Conservation (phyloP, 2,329 filamentous ascomycete genomes). For the Microcera coccophila region DNA sequence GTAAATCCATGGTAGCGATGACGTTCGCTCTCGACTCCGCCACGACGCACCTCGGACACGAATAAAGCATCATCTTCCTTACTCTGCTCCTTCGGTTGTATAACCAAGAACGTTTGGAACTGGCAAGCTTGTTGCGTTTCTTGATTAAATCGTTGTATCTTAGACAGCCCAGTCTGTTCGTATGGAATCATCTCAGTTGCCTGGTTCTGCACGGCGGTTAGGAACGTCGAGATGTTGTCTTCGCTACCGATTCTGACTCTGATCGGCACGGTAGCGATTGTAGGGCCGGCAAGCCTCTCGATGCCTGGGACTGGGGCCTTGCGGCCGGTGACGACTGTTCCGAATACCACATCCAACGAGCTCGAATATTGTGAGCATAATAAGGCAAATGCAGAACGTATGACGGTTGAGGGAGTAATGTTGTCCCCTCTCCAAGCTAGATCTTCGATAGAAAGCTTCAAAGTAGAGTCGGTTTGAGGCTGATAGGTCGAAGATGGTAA, state of each 20-base stretch:
- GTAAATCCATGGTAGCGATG: background rate
- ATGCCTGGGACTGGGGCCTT: slow-evolving; percentile 17
- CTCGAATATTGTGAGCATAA: no score
- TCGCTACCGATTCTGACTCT: slow-evolving; percentile 22
- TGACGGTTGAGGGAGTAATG: no score
- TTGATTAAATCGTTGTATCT: slow-evolving; percentile 18
- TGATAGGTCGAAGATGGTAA: no score
- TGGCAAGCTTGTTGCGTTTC: slow-evolving; percentile 1
- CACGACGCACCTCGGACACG: no score
- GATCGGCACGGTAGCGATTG: slow-evolving; percentile 21
- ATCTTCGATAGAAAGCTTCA: no score
- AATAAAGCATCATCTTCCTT: no score
- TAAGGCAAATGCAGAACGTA: no score
- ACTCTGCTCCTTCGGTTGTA: slow-evolving; percentile 12
- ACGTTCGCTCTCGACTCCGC: slow-evolving; percentile 20
- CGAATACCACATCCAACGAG: no score
- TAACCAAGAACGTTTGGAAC: slow-evolving; percentile 1
- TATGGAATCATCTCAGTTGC: slow-evolving; percentile 19
- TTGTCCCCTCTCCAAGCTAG: no score
- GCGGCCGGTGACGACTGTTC: no score
- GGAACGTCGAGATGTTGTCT: slow-evolving; percentile 34
- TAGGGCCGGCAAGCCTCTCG: slow-evolving; percentile 17
- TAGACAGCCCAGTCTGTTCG: slow-evolving; percentile 26
- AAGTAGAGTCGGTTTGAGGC: no score
- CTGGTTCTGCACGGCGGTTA: slow-evolving; percentile 32